Evolutionary conservation across 2,329 filamentous ascomycete genomes (phyloP).

Genomic region (Cladorrhinum sp.): DNA sequence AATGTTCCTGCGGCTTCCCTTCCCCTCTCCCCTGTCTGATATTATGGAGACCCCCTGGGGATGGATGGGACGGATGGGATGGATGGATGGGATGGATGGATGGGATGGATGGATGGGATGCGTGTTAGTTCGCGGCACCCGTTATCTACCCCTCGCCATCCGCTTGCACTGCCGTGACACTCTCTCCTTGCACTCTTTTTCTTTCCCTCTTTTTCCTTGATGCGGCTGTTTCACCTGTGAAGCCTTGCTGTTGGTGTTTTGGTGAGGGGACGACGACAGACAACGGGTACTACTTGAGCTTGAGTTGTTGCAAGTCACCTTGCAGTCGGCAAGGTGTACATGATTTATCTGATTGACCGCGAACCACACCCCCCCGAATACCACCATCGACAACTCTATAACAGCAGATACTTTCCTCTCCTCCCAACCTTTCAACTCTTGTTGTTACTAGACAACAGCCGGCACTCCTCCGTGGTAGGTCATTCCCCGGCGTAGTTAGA

Average conservation of each 20-base stretch:
- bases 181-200: not conserved
- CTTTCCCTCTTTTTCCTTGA: not conserved
- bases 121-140: not conserved
- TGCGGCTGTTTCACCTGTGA: not conserved
- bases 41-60: not conserved
- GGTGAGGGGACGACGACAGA: not conserved
- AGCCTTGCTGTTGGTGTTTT: not conserved
- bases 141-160: not conserved
- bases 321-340: no score
- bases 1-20: no score
- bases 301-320: no score
- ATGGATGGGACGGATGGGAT: no score
- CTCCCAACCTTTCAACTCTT: not conserved
- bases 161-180: not conserved
- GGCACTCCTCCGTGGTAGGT: no score
- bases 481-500: no score
- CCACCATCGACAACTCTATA: not conserved
- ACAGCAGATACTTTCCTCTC: not conserved
- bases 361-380: not conserved
- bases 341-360: not conserved
- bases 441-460: not conserved
- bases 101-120: no score
- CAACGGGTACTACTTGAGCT: no score
- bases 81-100: no score
- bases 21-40: not conserved